Conservation (phyloP, 805 yeast species). For the Sugiyamaella floridensis region DNA sequence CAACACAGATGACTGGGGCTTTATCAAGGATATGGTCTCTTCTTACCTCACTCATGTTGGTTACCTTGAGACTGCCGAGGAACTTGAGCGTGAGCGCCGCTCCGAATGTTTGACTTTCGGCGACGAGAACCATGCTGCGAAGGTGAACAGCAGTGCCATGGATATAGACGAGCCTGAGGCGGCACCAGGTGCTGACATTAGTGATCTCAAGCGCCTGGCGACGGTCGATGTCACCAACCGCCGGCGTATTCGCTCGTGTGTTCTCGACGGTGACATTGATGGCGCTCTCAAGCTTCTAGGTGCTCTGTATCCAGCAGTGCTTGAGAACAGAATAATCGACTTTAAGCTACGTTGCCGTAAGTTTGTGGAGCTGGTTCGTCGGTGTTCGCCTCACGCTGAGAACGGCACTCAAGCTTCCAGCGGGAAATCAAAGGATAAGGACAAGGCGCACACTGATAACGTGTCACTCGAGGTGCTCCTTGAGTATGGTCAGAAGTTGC, state of each 20-base stretch:
- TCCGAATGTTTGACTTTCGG: conserved; percentile 22
- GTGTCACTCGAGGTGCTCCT: conserved; percentile 28
- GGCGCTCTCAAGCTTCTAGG: conserved; percentile 36
- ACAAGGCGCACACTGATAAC: neutral
- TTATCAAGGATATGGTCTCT: conserved; percentile 34
- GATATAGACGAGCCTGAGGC: conserved; percentile 15
- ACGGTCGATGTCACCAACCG: conserved; percentile 37
- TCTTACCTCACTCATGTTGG: conserved; percentile 56
- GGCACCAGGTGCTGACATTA: conserved; percentile 18
- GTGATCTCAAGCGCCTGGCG: conserved; percentile 28
- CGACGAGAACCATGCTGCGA: conserved; percentile 3
- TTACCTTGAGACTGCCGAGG: conserved; percentile 45
- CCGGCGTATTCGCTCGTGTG: conserved; percentile 39
- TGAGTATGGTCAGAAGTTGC: conserved; percentile 35
- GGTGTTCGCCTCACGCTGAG: conserved; percentile 4
- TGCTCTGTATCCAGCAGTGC: conserved; percentile 35
- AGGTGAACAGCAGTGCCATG: conserved; percentile 6
- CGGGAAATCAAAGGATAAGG: neutral
- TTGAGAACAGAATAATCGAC: conserved; percentile 30
- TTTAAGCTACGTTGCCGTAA: conserved; percentile 41
- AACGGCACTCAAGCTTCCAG: neutral
- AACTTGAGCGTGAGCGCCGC: conserved; percentile 43
- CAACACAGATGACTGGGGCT: conserved; percentile 8
- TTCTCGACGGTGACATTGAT: conserved; percentile 42
- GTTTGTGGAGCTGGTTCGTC: conserved; percentile 36